A percentile compares a stretch with the other conserved stretches of the same genome.
phyloP scores from a whole-genome alignment of 305 asterid species.

The Fraxinus latifolia region DNA sequence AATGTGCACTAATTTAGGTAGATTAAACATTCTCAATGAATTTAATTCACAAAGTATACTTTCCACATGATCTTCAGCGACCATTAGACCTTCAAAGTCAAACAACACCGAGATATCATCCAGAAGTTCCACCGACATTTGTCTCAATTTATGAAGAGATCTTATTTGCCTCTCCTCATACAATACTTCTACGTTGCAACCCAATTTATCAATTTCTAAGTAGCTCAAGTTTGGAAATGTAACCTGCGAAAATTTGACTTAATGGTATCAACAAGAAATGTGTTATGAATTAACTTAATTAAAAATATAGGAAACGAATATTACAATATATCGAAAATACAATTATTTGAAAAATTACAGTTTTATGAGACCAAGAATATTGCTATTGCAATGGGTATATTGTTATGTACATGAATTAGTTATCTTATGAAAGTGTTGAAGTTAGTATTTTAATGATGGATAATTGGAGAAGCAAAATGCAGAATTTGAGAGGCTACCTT shows the following conservation, averaged over 20 bases:
- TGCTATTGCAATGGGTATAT: too few species aligned
- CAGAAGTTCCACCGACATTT: background rate
- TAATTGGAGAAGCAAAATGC: too few species aligned
- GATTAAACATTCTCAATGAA: background rate
- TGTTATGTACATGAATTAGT: too few species aligned
- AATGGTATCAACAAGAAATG: background rate
- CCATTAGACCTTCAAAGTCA: constrained; percentile 3
- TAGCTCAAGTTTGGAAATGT: background rate
- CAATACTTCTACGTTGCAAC: background rate
- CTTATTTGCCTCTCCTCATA: background rate
- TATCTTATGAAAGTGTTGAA: too few species aligned
- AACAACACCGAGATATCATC: background rate
- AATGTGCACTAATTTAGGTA: constrained; percentile 5
- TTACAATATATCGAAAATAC: too few species aligned
- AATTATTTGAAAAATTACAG: too few species aligned
- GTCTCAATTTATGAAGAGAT: background rate
- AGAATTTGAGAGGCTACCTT: too few species aligned
- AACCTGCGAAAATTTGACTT: background rate
- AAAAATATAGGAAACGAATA: too few species aligned
- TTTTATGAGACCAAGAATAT: too few species aligned
- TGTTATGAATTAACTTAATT: too few species aligned
- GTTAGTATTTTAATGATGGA: too few species aligned
- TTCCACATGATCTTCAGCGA: background rate
- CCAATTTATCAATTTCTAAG: background rate
- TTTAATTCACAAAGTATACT: constrained; percentile 2